These are phyloP conservation scores for Rasamsonia emersonii DNA, from an alignment of 2,329 filamentous ascomycete species.

Conservation along the genomic window DNA sequence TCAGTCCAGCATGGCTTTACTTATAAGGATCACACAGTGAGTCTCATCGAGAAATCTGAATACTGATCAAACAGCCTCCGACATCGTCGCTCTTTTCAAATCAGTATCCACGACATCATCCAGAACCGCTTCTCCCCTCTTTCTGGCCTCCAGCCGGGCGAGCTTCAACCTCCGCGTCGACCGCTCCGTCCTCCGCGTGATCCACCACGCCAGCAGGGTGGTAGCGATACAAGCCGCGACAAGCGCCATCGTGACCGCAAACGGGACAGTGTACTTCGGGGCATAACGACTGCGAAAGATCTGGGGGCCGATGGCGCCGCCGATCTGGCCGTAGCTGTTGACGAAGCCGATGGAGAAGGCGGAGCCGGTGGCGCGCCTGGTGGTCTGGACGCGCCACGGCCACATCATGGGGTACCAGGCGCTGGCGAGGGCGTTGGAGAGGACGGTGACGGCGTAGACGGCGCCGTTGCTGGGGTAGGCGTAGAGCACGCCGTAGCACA, in stretches of 20 bases:
- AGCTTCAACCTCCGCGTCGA: constrained; percentile 39
- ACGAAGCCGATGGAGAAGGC: constrained; percentile 45
- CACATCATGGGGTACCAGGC: constrained; percentile 45
- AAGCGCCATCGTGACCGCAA: constrained; percentile 38
- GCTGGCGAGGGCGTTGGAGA: constrained; percentile 35
- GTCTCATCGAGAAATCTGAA: too few relatives aligned
- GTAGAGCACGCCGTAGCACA: constrained; percentile 39
- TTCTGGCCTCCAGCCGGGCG: constrained; percentile 33
- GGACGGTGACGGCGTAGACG: constrained; percentile 41
- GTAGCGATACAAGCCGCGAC: constrained; percentile 36
- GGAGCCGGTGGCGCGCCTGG: constrained; percentile 38
- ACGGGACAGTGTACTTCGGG: constrained; percentile 38
- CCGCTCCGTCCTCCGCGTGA: constrained; percentile 36
- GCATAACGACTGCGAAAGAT: constrained; percentile 39
- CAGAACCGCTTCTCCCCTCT: constrained; percentile 33
- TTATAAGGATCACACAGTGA: too few relatives aligned
- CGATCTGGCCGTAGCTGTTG: constrained; percentile 44
- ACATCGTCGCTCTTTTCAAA: too few relatives aligned
- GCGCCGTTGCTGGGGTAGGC: constrained; percentile 39
- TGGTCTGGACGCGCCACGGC: constrained; percentile 45
- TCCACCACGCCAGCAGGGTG: constrained; percentile 38
- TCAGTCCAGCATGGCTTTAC: too few relatives aligned
- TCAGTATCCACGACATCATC: constrained; percentile 37
- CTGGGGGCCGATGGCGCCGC: constrained; percentile 41
- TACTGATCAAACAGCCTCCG: too few relatives aligned